Conservation (phyloP, 1,284 basidiomycete genomes). For the Tilletia horrida region DNA sequence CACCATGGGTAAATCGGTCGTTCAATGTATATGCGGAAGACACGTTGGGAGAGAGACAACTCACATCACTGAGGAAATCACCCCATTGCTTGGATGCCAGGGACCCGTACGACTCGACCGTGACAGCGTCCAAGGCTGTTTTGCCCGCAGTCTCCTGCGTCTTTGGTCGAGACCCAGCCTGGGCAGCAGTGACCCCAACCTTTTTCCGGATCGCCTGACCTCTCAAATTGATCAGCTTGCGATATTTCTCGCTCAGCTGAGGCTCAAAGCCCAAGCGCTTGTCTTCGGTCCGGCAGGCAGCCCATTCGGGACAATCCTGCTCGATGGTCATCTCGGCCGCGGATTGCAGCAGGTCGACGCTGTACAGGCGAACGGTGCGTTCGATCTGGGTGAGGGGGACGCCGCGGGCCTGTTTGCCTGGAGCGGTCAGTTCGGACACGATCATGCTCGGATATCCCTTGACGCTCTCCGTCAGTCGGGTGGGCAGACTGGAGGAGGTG, state of each 20-base stretch:
- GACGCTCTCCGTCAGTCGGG: slow-evolving; percentile 42
- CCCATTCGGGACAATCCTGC: slow-evolving; percentile 35
- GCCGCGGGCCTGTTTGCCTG: slow-evolving; percentile 31
- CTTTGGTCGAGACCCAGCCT: not conserved
- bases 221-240: slow-evolving; percentile 48
- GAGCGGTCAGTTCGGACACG: slow-evolving; percentile 30
- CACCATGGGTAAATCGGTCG: not conserved
- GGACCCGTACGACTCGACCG: slow-evolving; percentile 34
- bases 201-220: slow-evolving; percentile 22
- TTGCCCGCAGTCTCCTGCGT: not conserved
- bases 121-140: slow-evolving; percentile 23
- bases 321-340: slow-evolving; percentile 39
- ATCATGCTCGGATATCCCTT: slow-evolving; percentile 45
- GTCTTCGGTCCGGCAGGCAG: slow-evolving; percentile 31
- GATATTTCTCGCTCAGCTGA: slow-evolving; percentile 46
- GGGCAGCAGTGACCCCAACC: not conserved
- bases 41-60: not conserved
- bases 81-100: slow-evolving; percentile 46
- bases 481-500: slow-evolving; percentile 34
- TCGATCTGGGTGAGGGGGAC: slow-evolving; percentile 50
- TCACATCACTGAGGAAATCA: slow-evolving; percentile 37
- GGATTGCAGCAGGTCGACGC: slow-evolving; percentile 44
- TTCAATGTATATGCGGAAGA: too few species aligned
- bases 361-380: slow-evolving; percentile 45
- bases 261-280: slow-evolving; percentile 27